phyloP scores from a whole-genome alignment of 768 basidiomycete genomes.

The Asterophora lycoperdoides region DNA sequence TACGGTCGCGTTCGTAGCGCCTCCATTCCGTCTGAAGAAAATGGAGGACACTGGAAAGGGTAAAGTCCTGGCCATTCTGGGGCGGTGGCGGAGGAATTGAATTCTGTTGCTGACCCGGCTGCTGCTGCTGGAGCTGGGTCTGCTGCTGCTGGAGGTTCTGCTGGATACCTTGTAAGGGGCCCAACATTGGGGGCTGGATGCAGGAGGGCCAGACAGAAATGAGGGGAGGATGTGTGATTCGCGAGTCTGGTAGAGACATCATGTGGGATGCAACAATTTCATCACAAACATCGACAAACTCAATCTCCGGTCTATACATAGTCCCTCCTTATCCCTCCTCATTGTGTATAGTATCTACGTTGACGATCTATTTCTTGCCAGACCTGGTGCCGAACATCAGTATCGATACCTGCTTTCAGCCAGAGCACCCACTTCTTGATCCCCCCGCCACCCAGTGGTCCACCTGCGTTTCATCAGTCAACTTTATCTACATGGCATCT shows the following conservation, averaged over 20 bases:
- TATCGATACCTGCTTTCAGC: background rate
- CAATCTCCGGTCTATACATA: too few relatives aligned
- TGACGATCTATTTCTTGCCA: constrained; percentile 70
- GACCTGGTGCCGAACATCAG: constrained; percentile 41
- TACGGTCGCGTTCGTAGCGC: constrained; percentile 94
- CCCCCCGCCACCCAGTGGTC: constrained; percentile 63
- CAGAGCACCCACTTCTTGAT: constrained; percentile 78
- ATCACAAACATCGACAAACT: constrained; percentile 40
- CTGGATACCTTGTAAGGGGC: constrained; percentile 62
- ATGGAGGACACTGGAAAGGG: constrained; percentile 90
- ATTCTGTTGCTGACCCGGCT: constrained; percentile 43
- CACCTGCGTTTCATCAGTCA: constrained; percentile 40
- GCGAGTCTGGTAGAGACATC: constrained; percentile 19
- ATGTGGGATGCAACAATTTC: constrained; percentile 20
- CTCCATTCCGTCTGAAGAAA: constrained; percentile 99
- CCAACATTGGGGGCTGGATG: constrained; percentile 67
- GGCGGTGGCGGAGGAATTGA: constrained; percentile 71
- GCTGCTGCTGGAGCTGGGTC: constrained; percentile 54
- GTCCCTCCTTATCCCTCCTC: constrained; percentile 46
- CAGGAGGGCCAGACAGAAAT: constrained; percentile 21
- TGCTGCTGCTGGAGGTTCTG: constrained; percentile 59
- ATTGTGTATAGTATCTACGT: background rate
- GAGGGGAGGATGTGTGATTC: constrained; percentile 20
- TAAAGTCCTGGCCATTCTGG: constrained; percentile 88
- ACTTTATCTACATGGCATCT: constrained; percentile 3